Conservation (phyloP, 2,329 filamentous ascomycete species). For the Apiospora marii region DNA sequence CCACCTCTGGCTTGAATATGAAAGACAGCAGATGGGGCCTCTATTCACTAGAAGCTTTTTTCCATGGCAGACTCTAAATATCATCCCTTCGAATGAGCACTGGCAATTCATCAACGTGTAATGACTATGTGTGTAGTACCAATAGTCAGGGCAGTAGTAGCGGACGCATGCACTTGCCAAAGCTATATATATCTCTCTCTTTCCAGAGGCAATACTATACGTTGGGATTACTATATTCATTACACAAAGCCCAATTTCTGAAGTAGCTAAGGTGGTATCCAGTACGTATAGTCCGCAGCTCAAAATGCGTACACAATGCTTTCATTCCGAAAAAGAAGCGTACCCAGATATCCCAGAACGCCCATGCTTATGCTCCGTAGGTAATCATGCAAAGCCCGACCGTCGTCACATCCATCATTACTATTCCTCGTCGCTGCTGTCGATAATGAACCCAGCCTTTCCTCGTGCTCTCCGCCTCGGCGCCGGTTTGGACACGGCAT, state of each 20-base stretch:
- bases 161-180: neutral
- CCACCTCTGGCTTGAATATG: too few relatives aligned
- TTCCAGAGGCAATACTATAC: neutral
- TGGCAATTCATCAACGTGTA: neutral
- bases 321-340: neutral
- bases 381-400: neutral
- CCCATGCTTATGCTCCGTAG: conserved; percentile 13
- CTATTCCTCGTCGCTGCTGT: conserved; percentile 66
- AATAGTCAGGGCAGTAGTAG: neutral
- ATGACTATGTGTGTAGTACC: neutral
- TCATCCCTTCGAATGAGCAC: too few relatives aligned
- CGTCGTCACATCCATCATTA: neutral
- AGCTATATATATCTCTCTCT: neutral
- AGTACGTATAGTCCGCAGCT: neutral
- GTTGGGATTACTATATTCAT: neutral
- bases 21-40: too few relatives aligned
- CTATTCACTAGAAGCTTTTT: too few relatives aligned
- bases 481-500: conserved; percentile 41
- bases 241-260: neutral
- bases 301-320: neutral
- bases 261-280: neutral
- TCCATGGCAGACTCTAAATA: too few relatives aligned
- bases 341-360: neutral
- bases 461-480: conserved; percentile 51
- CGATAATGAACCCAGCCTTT: conserved; percentile 63